Base-by-base conservation (phyloP, 495 filamentous ascomycete species). In the Pseudevernia furfuracea region DNA sequence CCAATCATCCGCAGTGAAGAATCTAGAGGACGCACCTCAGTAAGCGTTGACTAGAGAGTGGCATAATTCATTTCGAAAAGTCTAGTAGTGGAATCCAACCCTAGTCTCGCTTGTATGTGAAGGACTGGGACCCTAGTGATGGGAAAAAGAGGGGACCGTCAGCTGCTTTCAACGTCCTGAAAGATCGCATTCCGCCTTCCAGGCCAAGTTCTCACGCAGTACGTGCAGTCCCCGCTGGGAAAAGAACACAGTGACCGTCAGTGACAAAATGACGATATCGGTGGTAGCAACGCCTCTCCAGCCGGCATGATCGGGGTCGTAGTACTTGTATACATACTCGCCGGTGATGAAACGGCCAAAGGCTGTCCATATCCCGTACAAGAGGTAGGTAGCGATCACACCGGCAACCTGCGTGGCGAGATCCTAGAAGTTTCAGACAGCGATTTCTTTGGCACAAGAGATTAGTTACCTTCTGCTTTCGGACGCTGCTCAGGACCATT, bases 361-460 rank as follows among this genome's bases (percentile, higher is more conserved):
- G 19, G 71, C 73, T 15, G 77, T 75, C 81, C 79, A 83, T 5
- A 72, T 75, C 30, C 81, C 71, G 61, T 82, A 84, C 23, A 71
- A 53, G 9, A 68, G 63, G 58, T 76, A 71, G 8, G 79, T 62
- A 46, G 74, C 66, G 23, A 76, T 68, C 28, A 79, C 73, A 38
- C 28, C 32, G 30, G 71, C 61, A 21, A 78, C 43, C 60, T 81
- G 78, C 17, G 66, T 66, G 10, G 63, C 61, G 15, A 81, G 66
- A 15, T 75, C 71, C 78, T 81, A 38, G 64, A 44, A 3, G 7
- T 14, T 36, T 69, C 39, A 71, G 48, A 34, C 11, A n/a, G 46
- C 37, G 4, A 6, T 38, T 48, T 38, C 4, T 1, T 19, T 12
- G 8, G 8, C 14, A 58, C 36, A 8, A 38, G 3, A 25, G 17